Conservation (phyloP, 2,329 filamentous ascomycete species). For the Cryphonectria japonica region DNA sequence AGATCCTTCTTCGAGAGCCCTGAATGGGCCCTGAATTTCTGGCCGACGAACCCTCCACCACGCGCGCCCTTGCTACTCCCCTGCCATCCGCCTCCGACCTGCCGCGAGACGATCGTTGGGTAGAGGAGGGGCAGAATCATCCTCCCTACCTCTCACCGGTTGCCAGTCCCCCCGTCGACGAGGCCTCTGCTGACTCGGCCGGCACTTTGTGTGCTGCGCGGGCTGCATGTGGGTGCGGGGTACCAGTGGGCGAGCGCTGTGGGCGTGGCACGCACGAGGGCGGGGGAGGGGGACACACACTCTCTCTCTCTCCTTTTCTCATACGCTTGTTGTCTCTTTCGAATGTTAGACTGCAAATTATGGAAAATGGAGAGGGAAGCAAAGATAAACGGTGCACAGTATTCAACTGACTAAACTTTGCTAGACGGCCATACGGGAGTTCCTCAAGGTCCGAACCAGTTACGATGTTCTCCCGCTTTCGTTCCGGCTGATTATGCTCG, state of each 20-base stretch:
- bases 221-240: slow-evolving; percentile 28
- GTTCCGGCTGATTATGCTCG: slow-evolving; percentile 93
- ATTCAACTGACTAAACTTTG: slow-evolving; percentile 29
- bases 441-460: slow-evolving; percentile 93
- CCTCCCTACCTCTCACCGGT: slow-evolving; percentile 18
- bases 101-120: slow-evolving; percentile 5
- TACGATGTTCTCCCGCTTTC: slow-evolving; percentile 97
- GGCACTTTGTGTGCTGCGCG: slow-evolving; percentile 19
- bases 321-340: slow-evolving; percentile 6
- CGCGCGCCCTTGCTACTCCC: slow-evolving; percentile 18
- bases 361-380: neutral
- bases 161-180: slow-evolving; percentile 26
- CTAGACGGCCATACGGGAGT: slow-evolving; percentile 89
- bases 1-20: slow-evolving; percentile 4
- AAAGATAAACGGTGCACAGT: neutral
- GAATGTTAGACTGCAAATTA: neutral
- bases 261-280: slow-evolving; percentile 14
- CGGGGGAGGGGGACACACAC: neutral
- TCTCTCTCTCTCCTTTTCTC: too few species aligned
- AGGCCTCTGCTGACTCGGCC: slow-evolving; percentile 21
- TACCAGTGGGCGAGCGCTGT: slow-evolving; percentile 22
- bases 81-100: slow-evolving; percentile 14
- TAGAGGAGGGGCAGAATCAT: neutral
- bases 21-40: neutral
- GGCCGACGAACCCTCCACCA: slow-evolving; percentile 27